Evolutionary conservation across 805 yeast species (phyloP), one percentile per base, ranked within the genome.

Genomic region (Ogataea polymorpha): DNA sequence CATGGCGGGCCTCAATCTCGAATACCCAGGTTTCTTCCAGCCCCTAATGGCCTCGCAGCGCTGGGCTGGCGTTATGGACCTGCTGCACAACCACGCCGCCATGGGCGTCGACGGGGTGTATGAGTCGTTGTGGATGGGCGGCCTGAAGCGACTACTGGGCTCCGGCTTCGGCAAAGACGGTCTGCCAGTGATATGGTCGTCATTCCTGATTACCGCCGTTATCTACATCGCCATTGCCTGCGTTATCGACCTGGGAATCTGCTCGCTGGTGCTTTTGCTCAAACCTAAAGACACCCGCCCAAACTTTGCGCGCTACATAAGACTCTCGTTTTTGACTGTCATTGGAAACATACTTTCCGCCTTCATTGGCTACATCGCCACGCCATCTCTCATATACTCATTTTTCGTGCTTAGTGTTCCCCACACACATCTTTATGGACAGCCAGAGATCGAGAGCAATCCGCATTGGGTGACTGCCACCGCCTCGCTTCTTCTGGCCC

Each of bases 21-120:
- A 66, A 18, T 82, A 75, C 49, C 88, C 89, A 0, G 86, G 83
- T 0, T 79, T 75, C 52, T 76, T 71, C 44, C 82, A 73, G 45
- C 83, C 83, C 0, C 55, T 76, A 11, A 57, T 79, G 34, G 65
- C 77, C 3, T 61, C 69, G 12, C 52, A 76, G 14, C 59, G 75
- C 13, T 80, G 87, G 87, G 63, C 74, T 30, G 74, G 79, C 1
- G 59, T 82, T n/a, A 56, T 79, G 42, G 71, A 41, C 24, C 23
- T 51, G 16, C 18, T 42, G 6, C 27, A 39, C 13, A 49, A 52
- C 6, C 23, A 39, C 2, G 13, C 37, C 3, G 37, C 46, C 4
- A 10, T 31, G 3, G 35, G 49, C 7, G 36, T 37, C 8, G 72
- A 66, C 39, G 67, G 68, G 45, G 64, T 74, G 15, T 71, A 73